These are phyloP conservation scores for Takashimella koratensis DNA, from an alignment of 1,284 basidiomycete species.

Conservation along the genomic window DNA sequence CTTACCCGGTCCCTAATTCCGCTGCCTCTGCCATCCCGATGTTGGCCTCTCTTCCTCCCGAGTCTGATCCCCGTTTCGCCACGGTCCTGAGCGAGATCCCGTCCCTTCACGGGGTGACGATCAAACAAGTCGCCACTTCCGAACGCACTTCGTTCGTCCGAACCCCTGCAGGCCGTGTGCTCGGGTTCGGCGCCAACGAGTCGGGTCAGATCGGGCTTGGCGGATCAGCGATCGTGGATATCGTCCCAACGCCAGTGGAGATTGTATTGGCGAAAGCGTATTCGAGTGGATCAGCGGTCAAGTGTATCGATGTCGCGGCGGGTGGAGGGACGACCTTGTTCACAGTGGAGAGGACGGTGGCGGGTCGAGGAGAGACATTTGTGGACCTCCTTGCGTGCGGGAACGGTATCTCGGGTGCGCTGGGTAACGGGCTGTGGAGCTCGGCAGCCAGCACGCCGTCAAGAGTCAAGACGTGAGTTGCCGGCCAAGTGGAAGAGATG, in stretches of 20 bases:
- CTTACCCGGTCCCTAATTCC: slow-evolving; percentile 38
- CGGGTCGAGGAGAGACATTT: slow-evolving; percentile 39
- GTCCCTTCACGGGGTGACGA: slow-evolving; percentile 61
- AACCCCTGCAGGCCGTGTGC: slow-evolving; percentile 66
- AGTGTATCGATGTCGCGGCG: slow-evolving; percentile 64
- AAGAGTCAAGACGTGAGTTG: slow-evolving; percentile 61
- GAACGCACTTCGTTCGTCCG: slow-evolving; percentile 68
- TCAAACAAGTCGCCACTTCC: slow-evolving; percentile 70
- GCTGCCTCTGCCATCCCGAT: slow-evolving; percentile 29
- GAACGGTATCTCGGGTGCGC: slow-evolving; percentile 72
- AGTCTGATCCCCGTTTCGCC: slow-evolving; percentile 63
- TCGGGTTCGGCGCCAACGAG: slow-evolving; percentile 87
- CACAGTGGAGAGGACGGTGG: slow-evolving; percentile 59
- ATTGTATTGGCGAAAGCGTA: slow-evolving; percentile 60
- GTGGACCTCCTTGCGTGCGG: slow-evolving; percentile 78
- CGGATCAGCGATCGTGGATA: slow-evolving; percentile 61
- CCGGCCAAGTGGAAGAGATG: background rate
- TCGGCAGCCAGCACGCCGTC: slow-evolving; percentile 69
- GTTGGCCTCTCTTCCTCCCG: slow-evolving; percentile 24
- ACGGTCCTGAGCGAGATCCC: slow-evolving; percentile 76
- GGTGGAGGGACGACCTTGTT: slow-evolving; percentile 63
- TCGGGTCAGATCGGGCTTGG: slow-evolving; percentile 83
- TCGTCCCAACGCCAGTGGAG: slow-evolving; percentile 80
- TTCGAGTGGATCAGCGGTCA: slow-evolving; percentile 56
- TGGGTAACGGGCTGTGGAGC: slow-evolving; percentile 76